These are phyloP conservation scores for Moringa oleifera DNA, from an alignment of 345 rosid genomes.

Conservation along the genomic window DNA sequence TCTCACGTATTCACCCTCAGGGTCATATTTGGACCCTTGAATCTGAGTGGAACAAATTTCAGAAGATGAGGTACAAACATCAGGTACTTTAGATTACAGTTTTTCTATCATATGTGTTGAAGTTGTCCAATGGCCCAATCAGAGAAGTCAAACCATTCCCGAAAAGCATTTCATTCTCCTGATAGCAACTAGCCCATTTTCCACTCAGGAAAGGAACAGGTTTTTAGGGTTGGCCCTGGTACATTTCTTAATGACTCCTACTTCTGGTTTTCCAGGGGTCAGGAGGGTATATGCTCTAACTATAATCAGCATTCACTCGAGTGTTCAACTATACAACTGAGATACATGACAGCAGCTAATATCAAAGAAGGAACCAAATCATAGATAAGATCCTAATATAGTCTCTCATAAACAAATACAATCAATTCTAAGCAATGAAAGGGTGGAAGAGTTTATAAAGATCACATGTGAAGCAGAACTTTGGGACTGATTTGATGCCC, in stretches of 20 bases:
- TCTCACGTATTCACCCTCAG: conserved; percentile 83
- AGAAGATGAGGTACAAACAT: conserved; percentile 13
- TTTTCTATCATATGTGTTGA: neutral
- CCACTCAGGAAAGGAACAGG: neutral
- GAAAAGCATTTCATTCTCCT: neutral
- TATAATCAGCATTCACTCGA: no score
- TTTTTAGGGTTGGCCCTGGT: neutral
- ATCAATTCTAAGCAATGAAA: no score
- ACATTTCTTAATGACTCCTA: neutral
- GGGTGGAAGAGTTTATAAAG: neutral
- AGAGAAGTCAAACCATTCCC: neutral
- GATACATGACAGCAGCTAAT: no score
- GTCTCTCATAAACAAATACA: no score
- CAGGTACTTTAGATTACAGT: neutral
- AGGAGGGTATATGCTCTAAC: neutral
- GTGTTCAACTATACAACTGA: no score
- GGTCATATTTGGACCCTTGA: conserved; percentile 74
- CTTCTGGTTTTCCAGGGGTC: neutral
- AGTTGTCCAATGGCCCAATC: conserved; percentile 3
- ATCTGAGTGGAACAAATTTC: conserved; percentile 33
- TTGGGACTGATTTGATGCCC: neutral
- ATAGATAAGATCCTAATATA: no score
- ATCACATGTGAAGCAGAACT: neutral
- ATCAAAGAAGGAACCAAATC: no score
- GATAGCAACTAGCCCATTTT: neutral